These are phyloP conservation scores for Xylariaceae sp. DNA, from an alignment of 2,329 filamentous ascomycete genomes.

Conservation along the genomic window DNA sequence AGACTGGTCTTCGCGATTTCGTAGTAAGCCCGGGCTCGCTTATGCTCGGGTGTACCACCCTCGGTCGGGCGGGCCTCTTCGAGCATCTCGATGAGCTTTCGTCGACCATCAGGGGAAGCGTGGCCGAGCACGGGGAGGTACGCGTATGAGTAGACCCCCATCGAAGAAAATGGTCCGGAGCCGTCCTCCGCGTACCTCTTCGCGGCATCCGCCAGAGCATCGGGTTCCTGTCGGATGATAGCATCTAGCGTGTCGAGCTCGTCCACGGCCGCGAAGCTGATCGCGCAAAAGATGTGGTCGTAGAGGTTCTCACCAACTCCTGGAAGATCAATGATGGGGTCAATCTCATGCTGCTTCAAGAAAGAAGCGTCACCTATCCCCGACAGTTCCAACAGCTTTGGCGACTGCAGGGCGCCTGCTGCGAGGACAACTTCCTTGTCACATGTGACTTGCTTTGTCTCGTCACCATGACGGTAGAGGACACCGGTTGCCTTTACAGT, in stretches of 20 bases:
- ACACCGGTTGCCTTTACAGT: conserved; percentile 11
- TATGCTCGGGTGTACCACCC: neutral
- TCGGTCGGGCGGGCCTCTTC: neutral
- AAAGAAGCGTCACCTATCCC: conserved; percentile 24
- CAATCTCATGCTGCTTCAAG: conserved; percentile 5
- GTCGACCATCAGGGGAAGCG: conserved; percentile 1
- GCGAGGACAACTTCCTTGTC: conserved; percentile 19
- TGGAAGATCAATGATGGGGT: conserved; percentile 11
- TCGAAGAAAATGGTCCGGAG: conserved; percentile 10
- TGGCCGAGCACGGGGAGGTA: conserved; percentile 16
- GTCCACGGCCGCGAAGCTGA: conserved; percentile 11
- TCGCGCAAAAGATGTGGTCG: conserved; percentile 16
- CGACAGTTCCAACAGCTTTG: conserved; percentile 36
- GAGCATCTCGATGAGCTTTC: conserved; percentile 4
- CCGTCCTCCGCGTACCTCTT: conserved; percentile 7
- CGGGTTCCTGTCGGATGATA: conserved; percentile 11
- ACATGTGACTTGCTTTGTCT: neutral
- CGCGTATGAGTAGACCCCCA: conserved; percentile 11
- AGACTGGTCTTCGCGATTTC: conserved; percentile 6
- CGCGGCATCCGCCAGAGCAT: conserved; percentile 10
- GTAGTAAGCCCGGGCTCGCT: conserved; percentile 5
- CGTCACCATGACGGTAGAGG: conserved; percentile 1
- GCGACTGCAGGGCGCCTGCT: conserved; percentile 15
- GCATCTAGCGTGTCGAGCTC: conserved; percentile 14
- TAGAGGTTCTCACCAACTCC: conserved; percentile 22